Conservation (phyloP, 1,284 basidiomycete species). For the Apiotrichum laibachii region DNA sequence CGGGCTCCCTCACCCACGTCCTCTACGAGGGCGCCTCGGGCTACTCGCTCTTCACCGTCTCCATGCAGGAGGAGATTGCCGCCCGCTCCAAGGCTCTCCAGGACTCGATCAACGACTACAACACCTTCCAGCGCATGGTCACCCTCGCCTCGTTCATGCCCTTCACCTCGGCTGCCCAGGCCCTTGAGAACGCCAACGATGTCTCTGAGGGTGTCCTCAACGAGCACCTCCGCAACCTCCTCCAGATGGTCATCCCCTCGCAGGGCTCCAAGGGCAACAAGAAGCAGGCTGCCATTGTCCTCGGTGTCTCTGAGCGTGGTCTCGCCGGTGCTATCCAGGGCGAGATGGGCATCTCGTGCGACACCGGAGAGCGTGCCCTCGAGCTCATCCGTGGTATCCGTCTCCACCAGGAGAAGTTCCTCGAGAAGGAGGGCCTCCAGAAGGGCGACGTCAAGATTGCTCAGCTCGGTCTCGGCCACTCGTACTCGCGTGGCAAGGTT, state of each 20-base stretch:
- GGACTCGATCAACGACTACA: slow-evolving; percentile 78
- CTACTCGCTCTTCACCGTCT: slow-evolving; percentile 89
- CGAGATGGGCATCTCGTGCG: slow-evolving; percentile 74
- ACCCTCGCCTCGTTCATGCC: slow-evolving; percentile 87
- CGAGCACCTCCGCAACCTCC: slow-evolving; percentile 78
- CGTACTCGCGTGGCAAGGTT: slow-evolving; percentile 95
- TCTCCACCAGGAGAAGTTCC: slow-evolving; percentile 84
- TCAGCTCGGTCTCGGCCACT: slow-evolving; percentile 95
- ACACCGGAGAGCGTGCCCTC: slow-evolving; percentile 79
- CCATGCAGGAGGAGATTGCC: slow-evolving; percentile 85
- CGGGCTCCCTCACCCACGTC: slow-evolving; percentile 66
- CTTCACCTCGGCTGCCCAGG: slow-evolving; percentile 92
- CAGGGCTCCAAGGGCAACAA: slow-evolving; percentile 59
- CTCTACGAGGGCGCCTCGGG: slow-evolving; percentile 95
- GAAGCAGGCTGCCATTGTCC: slow-evolving; percentile 64
- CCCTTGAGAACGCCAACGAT: slow-evolving; percentile 94
- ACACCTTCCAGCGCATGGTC: slow-evolving; percentile 94
- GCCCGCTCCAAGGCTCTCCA: slow-evolving; percentile 78
- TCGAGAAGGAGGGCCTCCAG: slow-evolving; percentile 65
- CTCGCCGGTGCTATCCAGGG: slow-evolving; percentile 80
- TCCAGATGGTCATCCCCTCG: slow-evolving; percentile 83
- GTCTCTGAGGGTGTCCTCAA: slow-evolving; percentile 94
- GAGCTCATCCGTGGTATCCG: slow-evolving; percentile 93
- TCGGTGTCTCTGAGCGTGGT: slow-evolving; percentile 78
- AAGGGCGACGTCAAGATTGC: slow-evolving; percentile 86